Percentiles rank a stretch among this genome's conserved stretches.
These are phyloP conservation scores for Lotmaria passim DNA, from an alignment of 208 protist genomes.

Conservation along the genomic window DNA sequence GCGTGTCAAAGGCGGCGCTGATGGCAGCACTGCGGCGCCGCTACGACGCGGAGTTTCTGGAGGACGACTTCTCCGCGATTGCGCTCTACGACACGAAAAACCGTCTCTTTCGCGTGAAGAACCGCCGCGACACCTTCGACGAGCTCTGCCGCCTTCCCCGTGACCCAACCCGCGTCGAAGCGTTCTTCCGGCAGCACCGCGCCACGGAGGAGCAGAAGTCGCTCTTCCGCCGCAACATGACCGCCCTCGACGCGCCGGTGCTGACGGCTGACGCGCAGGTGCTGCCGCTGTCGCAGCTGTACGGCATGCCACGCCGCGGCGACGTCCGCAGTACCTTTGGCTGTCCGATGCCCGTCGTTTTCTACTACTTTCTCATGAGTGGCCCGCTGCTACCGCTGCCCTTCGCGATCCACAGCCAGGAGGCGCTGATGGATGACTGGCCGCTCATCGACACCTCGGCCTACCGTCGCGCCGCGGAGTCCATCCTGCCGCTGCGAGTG, in stretches of 20 bases:
- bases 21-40: conserved; percentile 41
- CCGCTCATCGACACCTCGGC: conserved; percentile 80
- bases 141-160: conserved; percentile 38
- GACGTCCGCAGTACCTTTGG: conserved; percentile 54
- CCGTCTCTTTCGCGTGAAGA: conserved; percentile 42
- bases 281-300: conserved; percentile 44
- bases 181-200: conserved; percentile 34
- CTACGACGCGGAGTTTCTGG: conserved; percentile 38
- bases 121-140: conserved; percentile 34
- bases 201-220: conserved; percentile 29
- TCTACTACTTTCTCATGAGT: conserved; percentile 76
- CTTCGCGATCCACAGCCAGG: conserved; percentile 68
- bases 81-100: conserved; percentile 45
- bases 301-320: conserved; percentile 33
- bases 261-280: conserved; percentile 34
- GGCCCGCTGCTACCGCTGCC: conserved; percentile 68
- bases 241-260: conserved; percentile 65
- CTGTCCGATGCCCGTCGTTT: conserved; percentile 51
- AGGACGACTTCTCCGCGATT: conserved; percentile 45
- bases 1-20: conserved; percentile 60
- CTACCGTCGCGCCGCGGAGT: conserved; percentile 74
- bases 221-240: conserved; percentile 52
- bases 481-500: conserved; percentile 76
- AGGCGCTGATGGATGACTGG: conserved; percentile 77
- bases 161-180: conserved; percentile 32